Base-by-base conservation (phyloP, 495 filamentous ascomycete species). In the Xylaria flabelliformis region DNA sequence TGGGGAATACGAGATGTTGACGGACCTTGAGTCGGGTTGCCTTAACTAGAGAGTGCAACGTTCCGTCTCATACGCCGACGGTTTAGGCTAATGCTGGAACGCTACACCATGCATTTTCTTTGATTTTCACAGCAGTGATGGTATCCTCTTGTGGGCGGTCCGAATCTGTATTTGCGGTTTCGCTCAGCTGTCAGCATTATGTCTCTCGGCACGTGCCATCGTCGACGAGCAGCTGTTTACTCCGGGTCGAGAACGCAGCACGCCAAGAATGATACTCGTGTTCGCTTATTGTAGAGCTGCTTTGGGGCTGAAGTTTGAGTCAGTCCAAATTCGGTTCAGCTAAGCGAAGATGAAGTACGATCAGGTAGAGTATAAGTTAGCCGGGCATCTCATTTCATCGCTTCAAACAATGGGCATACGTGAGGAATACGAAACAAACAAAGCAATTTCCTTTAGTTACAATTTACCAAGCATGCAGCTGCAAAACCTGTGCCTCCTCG, bases 11-110 rank as follows among this genome's bases (percentile, higher is more conserved):
- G 65, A 67, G 50, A 39, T 56, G 34, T 44, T 39, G 39, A 64
- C 39, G 9, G 61, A 17, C 17, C 39, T 21, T 29, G 24, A 42
- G 36, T 63, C 34, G 34, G 17, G 39, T 4, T 32, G 1, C 29
- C 29, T 17, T 24, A 42, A 42, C 39, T 42, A 12, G 48, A 55
- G 15, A 51, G 21, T 67, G 34, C 64, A 67, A 67, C 64, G 48
- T 67, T 67, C 29, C 64, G 19, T 67, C 26, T n/a, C 36, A 67
- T 61, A 61, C 39, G 39, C 3, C 21, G 36, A 29, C 21, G 5
- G 48, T 67, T 67, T 67, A 67, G 65, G 65, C 65, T 67, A 56
- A 67, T 67, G 44, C 64, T 53, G 19, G 46, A 55, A 46, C 17
- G 46, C 64, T 24, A 12, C 24, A 29, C 19, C 19, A 12, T 53